Evolutionary conservation across 2,329 filamentous ascomycete genomes (phyloP).

Genomic region (Aspergillus brunneoviolaceus): DNA sequence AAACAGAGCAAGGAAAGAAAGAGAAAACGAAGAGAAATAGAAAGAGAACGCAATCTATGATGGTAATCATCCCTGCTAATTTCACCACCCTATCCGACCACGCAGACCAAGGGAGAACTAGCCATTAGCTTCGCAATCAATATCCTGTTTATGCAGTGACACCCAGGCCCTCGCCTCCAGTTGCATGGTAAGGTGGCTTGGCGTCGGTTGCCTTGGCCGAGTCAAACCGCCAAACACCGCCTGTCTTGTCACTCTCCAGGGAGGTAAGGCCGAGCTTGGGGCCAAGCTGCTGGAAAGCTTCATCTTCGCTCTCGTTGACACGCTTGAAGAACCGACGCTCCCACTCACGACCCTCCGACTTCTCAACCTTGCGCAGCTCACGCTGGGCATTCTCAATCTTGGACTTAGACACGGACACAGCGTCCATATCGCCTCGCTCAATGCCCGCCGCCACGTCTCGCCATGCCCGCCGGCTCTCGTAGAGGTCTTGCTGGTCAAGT

Average conservation of each 20-base stretch:
- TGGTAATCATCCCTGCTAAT: conserved; percentile 2
- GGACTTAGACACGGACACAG: conserved; percentile 73
- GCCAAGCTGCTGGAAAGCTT: conserved; percentile 46
- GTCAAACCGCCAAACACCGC: conserved; percentile 70
- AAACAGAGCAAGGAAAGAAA: not conserved
- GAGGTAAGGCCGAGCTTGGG: conserved; percentile 41
- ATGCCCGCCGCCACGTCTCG: conserved; percentile 79
- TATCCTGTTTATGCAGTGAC: conserved; percentile 16
- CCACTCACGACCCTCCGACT: conserved; percentile 74
- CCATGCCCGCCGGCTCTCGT: conserved; percentile 89
- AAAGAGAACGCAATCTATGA: conserved; percentile 12
- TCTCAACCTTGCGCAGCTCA: conserved; percentile 71
- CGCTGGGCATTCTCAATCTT: conserved; percentile 90
- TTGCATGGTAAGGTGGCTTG: conserved; percentile 44
- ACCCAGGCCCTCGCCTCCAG: conserved; percentile 43
- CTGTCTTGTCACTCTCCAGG: conserved; percentile 64
- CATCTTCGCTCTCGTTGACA: conserved; percentile 35
- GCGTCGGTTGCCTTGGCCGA: conserved; percentile 50
- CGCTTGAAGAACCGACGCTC: conserved; percentile 75
- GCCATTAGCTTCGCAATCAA: not conserved
- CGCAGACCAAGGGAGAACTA: not conserved
- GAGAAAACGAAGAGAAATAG: conserved; percentile 1
- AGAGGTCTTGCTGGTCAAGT: conserved; percentile 76
- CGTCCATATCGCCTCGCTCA: conserved; percentile 77
- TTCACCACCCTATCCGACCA: conserved; percentile 1